Base-by-base conservation (phyloP, 2,329 filamentous ascomycete species). In the Ceratocystis papillata region DNA sequence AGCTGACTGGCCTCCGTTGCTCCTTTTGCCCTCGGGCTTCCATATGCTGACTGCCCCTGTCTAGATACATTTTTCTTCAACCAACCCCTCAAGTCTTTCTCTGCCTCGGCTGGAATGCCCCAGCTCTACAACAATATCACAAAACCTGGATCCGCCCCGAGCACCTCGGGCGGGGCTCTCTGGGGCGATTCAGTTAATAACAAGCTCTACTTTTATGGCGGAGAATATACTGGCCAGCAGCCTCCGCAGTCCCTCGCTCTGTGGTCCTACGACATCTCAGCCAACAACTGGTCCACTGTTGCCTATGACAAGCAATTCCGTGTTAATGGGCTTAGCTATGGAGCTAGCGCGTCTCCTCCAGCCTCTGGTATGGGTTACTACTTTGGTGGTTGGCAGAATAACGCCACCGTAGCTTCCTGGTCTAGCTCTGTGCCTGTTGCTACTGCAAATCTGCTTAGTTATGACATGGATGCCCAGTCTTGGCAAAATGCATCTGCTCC, bases 121-220 rank as follows among this genome's bases (percentile, higher is more conserved):
- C 75, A 77, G 53, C 77, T 85, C 37, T 77, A 82, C 66, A 78
- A 79, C 46, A 83, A 85, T 66, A 75, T 86, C 7, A 80, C 79
- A 46, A 87, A 87, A 72, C 83, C 84, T 67, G 74, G 74, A 17
- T 78, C 79, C 2, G 76, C 86, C n/a, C 84, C 84, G 0, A 73
- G 69, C 65, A 74, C 75, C 1, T 70, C 73, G 63, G 78, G 78
- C 44, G 78, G 77, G 33, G 72, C 79, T 2, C 74, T 87, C 12
- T 87, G 84, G 84, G 76, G 79, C 6, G 85, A 87, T 71, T 75
- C 79, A 30, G 77, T 83, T 48, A 87, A 87, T 74, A 85, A 86
- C 71, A 77, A 79, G 55, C 79, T 87, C 62, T 87, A 85, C 71
- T 76, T 84, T 1, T 87, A 81, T 70, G 85, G 84, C 10, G 85